Percentiles rank a stretch among this genome's conserved stretches.
These are phyloP conservation scores for Microascus cirrosus DNA, from an alignment of 2,329 filamentous ascomycete species.

Conservation along the genomic window DNA sequence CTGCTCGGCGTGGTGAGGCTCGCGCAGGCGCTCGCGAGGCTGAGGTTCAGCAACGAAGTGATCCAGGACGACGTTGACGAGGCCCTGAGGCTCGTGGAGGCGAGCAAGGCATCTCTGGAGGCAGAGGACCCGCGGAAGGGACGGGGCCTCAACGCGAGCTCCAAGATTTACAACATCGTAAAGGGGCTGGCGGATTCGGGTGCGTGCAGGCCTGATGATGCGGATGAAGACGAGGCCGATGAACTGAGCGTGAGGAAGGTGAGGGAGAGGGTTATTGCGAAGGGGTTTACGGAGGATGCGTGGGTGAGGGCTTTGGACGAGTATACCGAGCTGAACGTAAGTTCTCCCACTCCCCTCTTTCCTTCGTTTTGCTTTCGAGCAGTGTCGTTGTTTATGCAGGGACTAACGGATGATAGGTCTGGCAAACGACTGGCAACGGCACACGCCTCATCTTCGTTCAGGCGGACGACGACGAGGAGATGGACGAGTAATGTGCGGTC, in stretches of 20 bases:
- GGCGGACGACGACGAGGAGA: conserved; percentile 35
- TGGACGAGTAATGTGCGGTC: conserved; percentile 23
- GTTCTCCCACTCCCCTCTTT: conserved; percentile 25
- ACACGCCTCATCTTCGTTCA: conserved; percentile 62
- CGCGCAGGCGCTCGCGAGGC: conserved; percentile 82
- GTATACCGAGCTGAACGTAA: conserved; percentile 81
- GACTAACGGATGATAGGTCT: conserved; percentile 49
- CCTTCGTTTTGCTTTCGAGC: too few relatives aligned
- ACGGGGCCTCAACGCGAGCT: conserved; percentile 68
- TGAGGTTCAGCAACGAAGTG: conserved; percentile 79
- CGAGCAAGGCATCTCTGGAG: conserved; percentile 84
- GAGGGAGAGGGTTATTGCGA: conserved; percentile 82
- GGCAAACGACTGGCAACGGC: conserved; percentile 65
- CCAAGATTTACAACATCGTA: conserved; percentile 91
- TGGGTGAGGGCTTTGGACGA: conserved; percentile 79
- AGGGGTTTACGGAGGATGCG: conserved; percentile 94
- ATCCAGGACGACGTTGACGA: conserved; percentile 92
- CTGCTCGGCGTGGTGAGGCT: conserved; percentile 87
- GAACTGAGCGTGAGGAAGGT: conserved; percentile 85
- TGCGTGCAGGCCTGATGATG: conserved; percentile 64
- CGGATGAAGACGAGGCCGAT: conserved; percentile 39
- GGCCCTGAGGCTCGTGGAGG: conserved; percentile 79
- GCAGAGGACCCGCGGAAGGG: conserved; percentile 56
- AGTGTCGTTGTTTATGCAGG: too few relatives aligned
- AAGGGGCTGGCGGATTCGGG: conserved; percentile 78